phyloP scores from a whole-genome alignment of 768 basidiomycete genomes.

The Xerocomus spinulosus region DNA sequence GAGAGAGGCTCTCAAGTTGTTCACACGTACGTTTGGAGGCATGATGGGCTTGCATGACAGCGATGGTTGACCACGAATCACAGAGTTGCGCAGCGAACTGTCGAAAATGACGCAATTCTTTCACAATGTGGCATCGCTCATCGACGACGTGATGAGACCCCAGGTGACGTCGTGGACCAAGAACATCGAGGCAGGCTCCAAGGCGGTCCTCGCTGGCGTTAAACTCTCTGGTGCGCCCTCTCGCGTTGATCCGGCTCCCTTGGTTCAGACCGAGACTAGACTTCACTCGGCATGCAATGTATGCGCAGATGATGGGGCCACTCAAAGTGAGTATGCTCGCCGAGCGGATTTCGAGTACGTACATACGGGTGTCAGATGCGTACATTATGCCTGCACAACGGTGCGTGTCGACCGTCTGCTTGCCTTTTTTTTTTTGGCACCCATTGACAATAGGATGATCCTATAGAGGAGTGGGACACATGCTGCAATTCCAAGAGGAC shows the following conservation, averaged over 20 bases:
- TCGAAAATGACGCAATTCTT: constrained; percentile 18
- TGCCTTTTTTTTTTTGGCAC: not conserved
- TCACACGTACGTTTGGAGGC: constrained; percentile 5
- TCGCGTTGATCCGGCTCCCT: not conserved
- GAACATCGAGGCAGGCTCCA: constrained; percentile 12
- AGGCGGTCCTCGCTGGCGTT: constrained; percentile 18
- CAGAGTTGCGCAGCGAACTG: constrained; percentile 16
- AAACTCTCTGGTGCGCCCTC: constrained; percentile 6
- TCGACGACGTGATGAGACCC: constrained; percentile 19
- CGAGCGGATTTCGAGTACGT: constrained; percentile 16
- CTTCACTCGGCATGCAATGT: constrained; percentile 18
- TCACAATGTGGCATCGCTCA: constrained; percentile 15
- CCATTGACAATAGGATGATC: not conserved
- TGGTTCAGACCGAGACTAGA: not conserved
- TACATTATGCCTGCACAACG: constrained; percentile 22
- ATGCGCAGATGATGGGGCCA: constrained; percentile 20
- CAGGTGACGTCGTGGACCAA: constrained; percentile 15
- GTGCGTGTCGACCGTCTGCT: not conserved
- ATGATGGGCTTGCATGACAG: not conserved
- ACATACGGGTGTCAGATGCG: constrained; percentile 16
- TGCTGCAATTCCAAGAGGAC: constrained; percentile 20
- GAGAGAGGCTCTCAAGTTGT: constrained; percentile 16
- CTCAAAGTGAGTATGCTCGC: constrained; percentile 24
- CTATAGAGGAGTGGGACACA: constrained; percentile 12
- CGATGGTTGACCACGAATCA: not conserved